Evolutionary conservation across 495 filamentous ascomycete species (phyloP).

Genomic region (Astrothelium macrocarpum): DNA sequence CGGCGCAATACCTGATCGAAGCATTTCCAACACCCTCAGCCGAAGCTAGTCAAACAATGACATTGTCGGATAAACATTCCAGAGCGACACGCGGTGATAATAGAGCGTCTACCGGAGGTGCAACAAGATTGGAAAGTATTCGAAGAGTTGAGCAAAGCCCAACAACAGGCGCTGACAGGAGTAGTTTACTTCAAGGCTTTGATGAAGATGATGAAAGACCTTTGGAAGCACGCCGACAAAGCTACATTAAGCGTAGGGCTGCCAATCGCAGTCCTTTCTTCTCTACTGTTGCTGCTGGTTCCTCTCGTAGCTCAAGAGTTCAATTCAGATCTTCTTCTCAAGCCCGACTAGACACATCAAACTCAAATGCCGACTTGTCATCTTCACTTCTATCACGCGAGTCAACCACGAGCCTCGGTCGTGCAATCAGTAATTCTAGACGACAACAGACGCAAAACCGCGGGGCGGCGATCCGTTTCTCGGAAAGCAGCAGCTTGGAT

Average conservation of each 20-base stretch:
- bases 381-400: not conserved
- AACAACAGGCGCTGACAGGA: not conserved
- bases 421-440: not conserved
- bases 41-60: not conserved
- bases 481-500: not conserved
- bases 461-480: not conserved
- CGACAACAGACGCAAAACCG: not conserved
- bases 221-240: not conserved
- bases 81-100: not conserved
- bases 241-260: not conserved
- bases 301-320: not conserved
- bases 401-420: not conserved
- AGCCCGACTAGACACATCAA: not conserved
- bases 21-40: not conserved
- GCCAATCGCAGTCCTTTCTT: not conserved
- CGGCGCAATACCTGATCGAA: not conserved
- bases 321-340: not conserved
- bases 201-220: not conserved
- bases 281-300: not conserved
- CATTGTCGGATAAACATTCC: not conserved
- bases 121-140: not conserved
- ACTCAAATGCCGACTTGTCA: not conserved
- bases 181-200: not conserved
- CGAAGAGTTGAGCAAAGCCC: not conserved
- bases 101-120: not conserved